These are phyloP conservation scores for Apostasia shenzhenica DNA, from an alignment of 106 monocot species.

Conservation along the genomic window DNA sequence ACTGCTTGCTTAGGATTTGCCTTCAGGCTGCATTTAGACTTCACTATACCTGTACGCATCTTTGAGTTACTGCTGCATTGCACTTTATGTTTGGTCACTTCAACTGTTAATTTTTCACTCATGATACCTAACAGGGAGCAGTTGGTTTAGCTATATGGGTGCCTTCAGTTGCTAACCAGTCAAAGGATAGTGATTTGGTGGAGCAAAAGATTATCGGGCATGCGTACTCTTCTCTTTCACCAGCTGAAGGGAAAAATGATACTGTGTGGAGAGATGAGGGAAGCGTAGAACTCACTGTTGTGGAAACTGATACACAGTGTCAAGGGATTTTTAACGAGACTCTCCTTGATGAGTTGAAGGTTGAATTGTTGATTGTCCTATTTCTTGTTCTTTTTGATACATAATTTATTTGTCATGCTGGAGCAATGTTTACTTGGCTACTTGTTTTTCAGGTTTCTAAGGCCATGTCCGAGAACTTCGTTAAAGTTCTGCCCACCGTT, in stretches of 20 bases:
- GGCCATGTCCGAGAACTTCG: constrained; percentile 70
- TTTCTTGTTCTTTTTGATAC: constrained; percentile 2
- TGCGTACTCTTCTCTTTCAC: constrained; percentile 67
- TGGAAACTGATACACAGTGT: constrained; percentile 27
- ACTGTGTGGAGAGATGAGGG: constrained; percentile 39
- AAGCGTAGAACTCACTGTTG: constrained; percentile 54
- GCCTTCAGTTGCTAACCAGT: constrained; percentile 80
- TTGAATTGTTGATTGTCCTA: constrained; percentile 9
- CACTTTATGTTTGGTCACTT: too few relatives aligned
- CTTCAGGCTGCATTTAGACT: too few relatives aligned
- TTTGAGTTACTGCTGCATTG: too few relatives aligned
- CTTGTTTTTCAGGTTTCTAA: constrained; percentile 68
- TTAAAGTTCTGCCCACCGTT: constrained; percentile 46
- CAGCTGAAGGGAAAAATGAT: constrained; percentile 50
- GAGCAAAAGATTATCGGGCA: constrained; percentile 27
- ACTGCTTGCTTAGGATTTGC: too few relatives aligned
- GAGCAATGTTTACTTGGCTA: background rate
- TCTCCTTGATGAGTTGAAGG: constrained; percentile 94
- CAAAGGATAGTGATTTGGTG: constrained; percentile 39
- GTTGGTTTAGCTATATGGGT: constrained; percentile 99
- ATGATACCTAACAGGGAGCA: constrained; percentile 55
- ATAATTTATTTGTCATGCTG: background rate
- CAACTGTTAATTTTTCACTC: too few relatives aligned
- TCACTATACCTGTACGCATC: too few relatives aligned
- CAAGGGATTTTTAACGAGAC: constrained; percentile 43